Conservation (phyloP, 257 asterid species). For the Solanum appendiculatum region DNA sequence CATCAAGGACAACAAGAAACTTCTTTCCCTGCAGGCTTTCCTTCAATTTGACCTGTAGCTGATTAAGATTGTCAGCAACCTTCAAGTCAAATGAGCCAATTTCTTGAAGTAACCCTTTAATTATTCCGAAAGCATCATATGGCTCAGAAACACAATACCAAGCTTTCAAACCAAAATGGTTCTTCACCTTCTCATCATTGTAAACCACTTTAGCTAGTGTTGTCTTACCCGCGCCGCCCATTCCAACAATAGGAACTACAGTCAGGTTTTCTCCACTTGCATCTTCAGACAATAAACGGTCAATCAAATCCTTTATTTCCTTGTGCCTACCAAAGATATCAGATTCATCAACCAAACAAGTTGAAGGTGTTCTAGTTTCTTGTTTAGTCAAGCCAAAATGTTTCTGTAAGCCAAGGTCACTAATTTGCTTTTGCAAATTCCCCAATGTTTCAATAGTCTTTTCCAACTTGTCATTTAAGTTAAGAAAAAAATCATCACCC, state of each 20-base stretch:
- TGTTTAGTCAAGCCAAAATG: neutral
- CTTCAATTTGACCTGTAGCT: constrained; percentile 36
- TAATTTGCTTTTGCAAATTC: neutral
- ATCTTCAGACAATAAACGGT: neutral
- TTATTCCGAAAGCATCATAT: constrained; percentile 34
- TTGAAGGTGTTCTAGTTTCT: neutral
- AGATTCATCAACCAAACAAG: neutral
- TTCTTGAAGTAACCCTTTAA: constrained; percentile 9
- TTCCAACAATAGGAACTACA: neutral
- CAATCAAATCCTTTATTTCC: neutral
- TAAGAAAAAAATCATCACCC: neutral
- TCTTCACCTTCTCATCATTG: constrained; percentile 21
- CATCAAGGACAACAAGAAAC: constrained; percentile 49
- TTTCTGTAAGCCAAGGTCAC: neutral
- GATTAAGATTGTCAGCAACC: constrained; percentile 16
- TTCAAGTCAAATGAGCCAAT: constrained; percentile 16
- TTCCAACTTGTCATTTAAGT: neutral
- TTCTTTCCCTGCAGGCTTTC: constrained; percentile 29
- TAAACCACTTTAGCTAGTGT: constrained; percentile 46
- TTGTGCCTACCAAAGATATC: neutral
- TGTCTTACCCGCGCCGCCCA: constrained; percentile 26
- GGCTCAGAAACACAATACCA: constrained; percentile 49
- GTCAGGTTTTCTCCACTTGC: neutral
- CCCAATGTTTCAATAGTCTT: neutral
- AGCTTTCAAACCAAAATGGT: constrained; percentile 23